Conservation (phyloP, 2,329 filamentous ascomycete species). For the Fusarium palustre region DNA sequence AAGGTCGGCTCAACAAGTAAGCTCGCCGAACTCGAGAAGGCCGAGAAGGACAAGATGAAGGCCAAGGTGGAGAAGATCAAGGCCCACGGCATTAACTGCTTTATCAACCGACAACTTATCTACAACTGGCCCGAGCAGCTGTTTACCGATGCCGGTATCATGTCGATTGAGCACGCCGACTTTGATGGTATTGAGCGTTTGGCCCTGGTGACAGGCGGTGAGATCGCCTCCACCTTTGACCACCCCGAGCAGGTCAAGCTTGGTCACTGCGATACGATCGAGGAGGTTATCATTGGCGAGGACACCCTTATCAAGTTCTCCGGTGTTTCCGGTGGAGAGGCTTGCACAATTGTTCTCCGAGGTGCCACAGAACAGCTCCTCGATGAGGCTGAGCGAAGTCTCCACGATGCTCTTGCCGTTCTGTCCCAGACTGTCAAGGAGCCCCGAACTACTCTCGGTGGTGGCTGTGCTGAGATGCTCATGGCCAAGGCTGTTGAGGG, state of each 20-base stretch:
- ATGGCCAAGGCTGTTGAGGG: slow-evolving; percentile 99
- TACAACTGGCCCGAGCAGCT: slow-evolving; percentile 99
- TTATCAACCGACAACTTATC: slow-evolving; percentile 98
- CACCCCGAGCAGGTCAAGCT: slow-evolving; percentile 98
- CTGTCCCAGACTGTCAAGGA: slow-evolving; percentile 96
- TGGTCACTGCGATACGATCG: slow-evolving; percentile 92
- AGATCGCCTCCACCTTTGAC: slow-evolving; percentile 98
- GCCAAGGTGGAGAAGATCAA: slow-evolving; percentile 99
- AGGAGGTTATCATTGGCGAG: slow-evolving; percentile 98
- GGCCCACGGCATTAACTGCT: slow-evolving; percentile 98
- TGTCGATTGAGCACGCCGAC: slow-evolving; percentile 98
- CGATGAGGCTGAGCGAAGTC: slow-evolving; percentile 93
- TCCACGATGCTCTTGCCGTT: slow-evolving; percentile 96
- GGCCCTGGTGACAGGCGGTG: slow-evolving; percentile 93
- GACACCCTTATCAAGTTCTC: slow-evolving; percentile 98
- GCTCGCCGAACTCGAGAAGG: slow-evolving; percentile 97
- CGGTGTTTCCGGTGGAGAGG: slow-evolving; percentile 90
- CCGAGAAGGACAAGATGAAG: slow-evolving; percentile 99
- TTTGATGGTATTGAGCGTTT: slow-evolving; percentile 98
- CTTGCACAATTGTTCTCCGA: slow-evolving; percentile 95
- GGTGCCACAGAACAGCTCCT: slow-evolving; percentile 97
- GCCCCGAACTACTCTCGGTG: slow-evolving; percentile 92
- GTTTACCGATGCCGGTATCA: slow-evolving; percentile 96
- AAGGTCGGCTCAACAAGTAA: slow-evolving; percentile 97
- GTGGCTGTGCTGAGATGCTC: slow-evolving; percentile 97